A percentile compares a stretch with the other conserved stretches of the same genome.
Conservation (phyloP, 2,329 filamentous ascomycete species). For the Chaetomium globosum region DNA sequence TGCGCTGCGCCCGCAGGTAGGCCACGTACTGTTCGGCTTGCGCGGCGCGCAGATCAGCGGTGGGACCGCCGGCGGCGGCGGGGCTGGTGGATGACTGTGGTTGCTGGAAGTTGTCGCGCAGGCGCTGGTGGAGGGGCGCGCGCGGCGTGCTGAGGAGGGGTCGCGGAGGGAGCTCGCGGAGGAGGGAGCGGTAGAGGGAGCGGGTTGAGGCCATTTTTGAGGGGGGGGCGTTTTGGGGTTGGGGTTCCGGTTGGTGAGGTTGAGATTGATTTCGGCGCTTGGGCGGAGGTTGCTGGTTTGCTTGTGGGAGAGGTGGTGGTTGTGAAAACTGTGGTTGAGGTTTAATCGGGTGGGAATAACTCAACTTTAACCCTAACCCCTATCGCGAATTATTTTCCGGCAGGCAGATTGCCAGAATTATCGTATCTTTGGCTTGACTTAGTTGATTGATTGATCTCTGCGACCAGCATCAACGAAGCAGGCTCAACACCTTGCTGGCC, state of each 20-base stretch:
- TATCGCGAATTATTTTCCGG: not conserved
- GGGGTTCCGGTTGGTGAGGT: not conserved
- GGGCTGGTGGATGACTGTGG: not conserved
- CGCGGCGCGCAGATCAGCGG: conserved; percentile 32
- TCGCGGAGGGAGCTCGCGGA: conserved; percentile 83
- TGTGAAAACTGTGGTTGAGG: not conserved
- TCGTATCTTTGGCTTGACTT: not conserved
- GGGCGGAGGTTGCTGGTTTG: not conserved
- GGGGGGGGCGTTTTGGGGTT: not conserved
- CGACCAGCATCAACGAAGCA: not conserved
- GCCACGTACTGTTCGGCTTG: conserved; percentile 76
- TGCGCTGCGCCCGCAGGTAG: conserved; percentile 83
- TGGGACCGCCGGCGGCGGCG: not conserved
- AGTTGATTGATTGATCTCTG: not conserved
- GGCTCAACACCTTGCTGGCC: not conserved
- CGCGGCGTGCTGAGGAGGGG: conserved; percentile 58
- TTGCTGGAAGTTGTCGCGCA: conserved; percentile 63
- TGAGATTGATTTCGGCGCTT: not conserved
- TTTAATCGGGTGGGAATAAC: not conserved
- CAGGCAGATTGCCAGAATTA: conserved; percentile 9
- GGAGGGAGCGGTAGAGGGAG: conserved; percentile 79
- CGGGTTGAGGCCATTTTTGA: conserved; percentile 41
- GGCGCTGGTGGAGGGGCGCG: conserved; percentile 69
- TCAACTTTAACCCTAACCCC: conserved; percentile 17
- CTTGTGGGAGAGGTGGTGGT: not conserved